A percentile compares a stretch with the other conserved stretches of the same genome.
phyloP scores from a whole-genome alignment of 2,329 filamentous ascomycete genomes.

The Aspergillus pseudonomiae region DNA sequence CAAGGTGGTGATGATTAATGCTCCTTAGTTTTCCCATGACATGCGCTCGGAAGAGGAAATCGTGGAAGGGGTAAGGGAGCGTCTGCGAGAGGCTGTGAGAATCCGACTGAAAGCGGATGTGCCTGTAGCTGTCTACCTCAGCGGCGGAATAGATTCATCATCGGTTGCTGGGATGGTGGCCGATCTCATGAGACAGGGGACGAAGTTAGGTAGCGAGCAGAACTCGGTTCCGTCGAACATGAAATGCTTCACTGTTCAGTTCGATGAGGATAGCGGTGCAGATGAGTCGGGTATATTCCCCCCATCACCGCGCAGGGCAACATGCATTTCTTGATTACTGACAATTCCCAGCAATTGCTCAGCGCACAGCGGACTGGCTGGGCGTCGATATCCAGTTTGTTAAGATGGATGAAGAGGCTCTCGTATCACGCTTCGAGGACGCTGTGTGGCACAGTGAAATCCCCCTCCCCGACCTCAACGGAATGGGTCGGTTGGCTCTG shows the following conservation, averaged over 20 bases:
- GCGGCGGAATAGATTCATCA: conserved; percentile 62
- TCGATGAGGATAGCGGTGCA: conserved; percentile 52
- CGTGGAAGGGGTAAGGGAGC: conserved; percentile 53
- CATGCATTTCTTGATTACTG: too few species aligned
- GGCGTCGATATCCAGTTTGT: background rate
- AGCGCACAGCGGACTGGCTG: background rate
- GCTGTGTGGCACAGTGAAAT: background rate
- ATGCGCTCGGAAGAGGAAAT: conserved; percentile 54
- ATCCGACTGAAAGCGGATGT: conserved; percentile 61
- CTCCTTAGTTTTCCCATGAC: too few species aligned
- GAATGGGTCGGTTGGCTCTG: background rate
- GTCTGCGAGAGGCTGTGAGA: conserved; percentile 55
- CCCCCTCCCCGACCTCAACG: background rate
- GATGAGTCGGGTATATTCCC: conserved; percentile 50
- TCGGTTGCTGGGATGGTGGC: conserved; percentile 60
- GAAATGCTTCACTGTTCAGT: conserved; percentile 56
- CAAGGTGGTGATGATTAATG: background rate
- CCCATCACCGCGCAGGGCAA: too few species aligned
- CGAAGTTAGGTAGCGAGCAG: conserved; percentile 49
- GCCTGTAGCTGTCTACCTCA: conserved; percentile 59
- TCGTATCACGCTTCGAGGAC: background rate
- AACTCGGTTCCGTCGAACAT: conserved; percentile 30
- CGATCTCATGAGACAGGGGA: conserved; percentile 51
- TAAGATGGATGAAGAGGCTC: background rate
- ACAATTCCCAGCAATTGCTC: background rate